Base-by-base conservation (phyloP, 345 rosid genomes). In the Linum lewisii region DNA sequence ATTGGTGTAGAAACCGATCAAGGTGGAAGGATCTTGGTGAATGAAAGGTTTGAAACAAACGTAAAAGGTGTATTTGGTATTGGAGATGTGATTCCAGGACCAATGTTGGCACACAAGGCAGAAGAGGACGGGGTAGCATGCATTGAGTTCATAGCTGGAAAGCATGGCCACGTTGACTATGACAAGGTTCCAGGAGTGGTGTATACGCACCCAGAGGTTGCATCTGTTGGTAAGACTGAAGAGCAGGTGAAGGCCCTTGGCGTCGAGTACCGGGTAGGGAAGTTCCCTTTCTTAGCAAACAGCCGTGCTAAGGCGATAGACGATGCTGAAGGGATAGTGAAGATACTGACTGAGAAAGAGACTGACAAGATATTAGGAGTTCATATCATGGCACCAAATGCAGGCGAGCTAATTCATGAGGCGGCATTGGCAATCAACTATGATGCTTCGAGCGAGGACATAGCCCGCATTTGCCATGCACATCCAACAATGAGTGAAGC, bases 401-500 rank as follows among this genome's bases (percentile, higher is more conserved):
- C 99, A 1, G 99, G 97, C 15, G 99, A 94, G 76, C 81, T 94
- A 66, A 94, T 94, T 65, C 99, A 94, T 3, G 99, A 90, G 79
- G 99, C 99, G 9, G 96, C 68, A 29, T 60, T 94, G 21, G 99
- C 99, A 24, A 75, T 94, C 66, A 70, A 84, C 44, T 90, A 90
- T 62, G 99, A 78, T 70, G 97, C 99, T 42, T 54, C 83, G 0
- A 94, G 99, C 19, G 97, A 87, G 82, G 99, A 90, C 72, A 94
- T 94, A 15, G 96, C 97, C 15, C 88, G 96, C 4, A 90, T 90
- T 51, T 94, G 99, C 79, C 99, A 90, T 54, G 99, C 99, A 24
- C 99, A 87, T 64, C 99, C 99, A 16, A 94, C 99, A 18, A 84
- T 94, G 99, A 94, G 99, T 49, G 99, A 94, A 69, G 99, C 97